These are phyloP conservation scores for Candida sithepensis DNA, from an alignment of 805 yeast genomes.

Conservation along the genomic window DNA sequence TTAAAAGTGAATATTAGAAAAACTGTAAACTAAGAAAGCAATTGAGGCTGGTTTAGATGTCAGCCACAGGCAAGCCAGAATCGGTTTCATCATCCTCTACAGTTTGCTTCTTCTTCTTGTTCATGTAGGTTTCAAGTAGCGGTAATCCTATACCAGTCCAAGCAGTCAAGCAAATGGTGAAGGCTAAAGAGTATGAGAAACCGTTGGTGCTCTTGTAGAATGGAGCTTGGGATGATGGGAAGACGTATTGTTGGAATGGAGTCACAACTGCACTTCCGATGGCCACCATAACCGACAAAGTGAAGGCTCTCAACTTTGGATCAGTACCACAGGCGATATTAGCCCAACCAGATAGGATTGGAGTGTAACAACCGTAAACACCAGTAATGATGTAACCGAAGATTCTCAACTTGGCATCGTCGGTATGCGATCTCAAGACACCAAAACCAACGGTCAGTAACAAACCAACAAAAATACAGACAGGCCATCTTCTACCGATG, in stretches of 20 bases:
- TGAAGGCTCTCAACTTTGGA: conserved; percentile 24
- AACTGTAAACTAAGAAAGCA: neutral
- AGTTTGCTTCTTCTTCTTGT: conserved; percentile 5
- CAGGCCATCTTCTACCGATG: conserved; percentile 23
- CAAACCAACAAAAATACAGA: conserved; percentile 44
- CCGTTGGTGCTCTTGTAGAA: conserved; percentile 25
- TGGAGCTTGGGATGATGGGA: conserved; percentile 33
- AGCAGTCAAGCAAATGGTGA: conserved; percentile 18
- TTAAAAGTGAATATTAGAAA: neutral
- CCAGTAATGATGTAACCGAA: conserved; percentile 23
- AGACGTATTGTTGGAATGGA: conserved; percentile 29
- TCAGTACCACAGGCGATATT: conserved; percentile 44
- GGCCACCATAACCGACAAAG: conserved; percentile 26
- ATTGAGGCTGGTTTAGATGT: neutral
- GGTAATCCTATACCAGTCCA: conserved; percentile 25
- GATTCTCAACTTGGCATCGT: conserved; percentile 16
- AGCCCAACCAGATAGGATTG: conserved; percentile 62
- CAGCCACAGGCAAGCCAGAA: neutral
- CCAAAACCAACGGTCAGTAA: conserved; percentile 35
- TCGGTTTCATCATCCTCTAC: neutral
- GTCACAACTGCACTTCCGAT: conserved; percentile 25
- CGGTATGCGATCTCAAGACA: conserved; percentile 18
- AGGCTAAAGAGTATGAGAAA: conserved; percentile 23
- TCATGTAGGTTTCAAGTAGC: conserved; percentile 13
- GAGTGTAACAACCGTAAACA: conserved; percentile 47